Base-by-base conservation (phyloP, 2,329 filamentous ascomycete species). In the Microdochium nivale region DNA sequence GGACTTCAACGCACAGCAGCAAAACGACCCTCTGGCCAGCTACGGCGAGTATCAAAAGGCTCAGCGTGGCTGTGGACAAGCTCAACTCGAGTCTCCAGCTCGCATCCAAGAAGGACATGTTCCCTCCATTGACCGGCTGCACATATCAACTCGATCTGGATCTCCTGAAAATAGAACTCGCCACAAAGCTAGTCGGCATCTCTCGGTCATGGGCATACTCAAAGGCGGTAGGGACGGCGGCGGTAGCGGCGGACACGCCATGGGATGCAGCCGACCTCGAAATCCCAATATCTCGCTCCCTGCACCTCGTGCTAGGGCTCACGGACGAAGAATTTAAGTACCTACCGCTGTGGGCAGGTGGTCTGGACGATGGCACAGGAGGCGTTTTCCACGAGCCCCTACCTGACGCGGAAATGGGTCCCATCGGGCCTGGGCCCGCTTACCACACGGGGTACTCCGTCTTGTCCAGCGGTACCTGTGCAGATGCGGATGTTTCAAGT, bases 291-390 rank as follows among this genome's bases (percentile, higher is more conserved):
- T 61, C 60, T 14, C 55, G 71, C 2, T 73, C 69, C 1, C 64
- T 67, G 2, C 74, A 79, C 56, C 55, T 79, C 24, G 63, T 84
- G 0, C 70, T 83, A 1, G 74, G 70, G 4, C 70, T 87, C 1
- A 66, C 67, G 1, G 72, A 79, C 3, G 67, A 77, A 2, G 84
- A 88, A 65, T 75, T 79, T 56, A 78, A 78, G 52, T 87, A 76
- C 55, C 70, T 87, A 2, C 83, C 84, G 0, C 67, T 86, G 3
- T 87, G 82, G 82, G 83, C 81, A 0, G 83, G 78, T 3, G 84
- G 77, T 1, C 65, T 73, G 27, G 72, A 79, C 48, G 77, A 80
- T 51, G 77, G 68, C 0, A 70, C 68, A 0, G 77, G 76, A 2
- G 74, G 70, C 14, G 74, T 78, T 2, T 80, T 73, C 56, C 65